These are phyloP conservation scores for Lotmaria passim DNA, from an alignment of 208 protist species.

Conservation along the genomic window DNA sequence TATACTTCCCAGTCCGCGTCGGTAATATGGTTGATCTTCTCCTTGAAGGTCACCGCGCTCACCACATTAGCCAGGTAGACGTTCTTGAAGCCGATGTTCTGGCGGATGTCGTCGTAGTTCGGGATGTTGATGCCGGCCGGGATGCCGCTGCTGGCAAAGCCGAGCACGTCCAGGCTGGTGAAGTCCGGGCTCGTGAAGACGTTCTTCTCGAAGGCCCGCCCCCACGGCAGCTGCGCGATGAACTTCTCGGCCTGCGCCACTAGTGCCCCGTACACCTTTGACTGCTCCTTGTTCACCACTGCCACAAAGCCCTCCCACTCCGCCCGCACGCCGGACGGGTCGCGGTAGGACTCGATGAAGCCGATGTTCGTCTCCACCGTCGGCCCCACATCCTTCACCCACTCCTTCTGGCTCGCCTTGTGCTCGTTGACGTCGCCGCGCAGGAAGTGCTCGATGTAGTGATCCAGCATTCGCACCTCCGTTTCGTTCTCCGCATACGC, in stretches of 20 bases:
- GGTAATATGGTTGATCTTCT: conserved; percentile 77
- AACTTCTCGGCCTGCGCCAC: conserved; percentile 74
- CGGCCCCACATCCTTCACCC: conserved; percentile 92
- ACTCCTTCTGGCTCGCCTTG: conserved; percentile 88
- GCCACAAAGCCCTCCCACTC: conserved; percentile 95
- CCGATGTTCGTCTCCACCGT: conserved; percentile 95
- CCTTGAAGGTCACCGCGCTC: conserved; percentile 57
- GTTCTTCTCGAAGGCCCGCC: conserved; percentile 87
- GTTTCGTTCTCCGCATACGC: conserved; percentile 76
- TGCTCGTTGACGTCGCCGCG: conserved; percentile 83
- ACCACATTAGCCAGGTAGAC: conserved; percentile 93
- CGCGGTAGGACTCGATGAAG: conserved; percentile 95
- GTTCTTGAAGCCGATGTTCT: conserved; percentile 94
- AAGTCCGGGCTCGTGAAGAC: conserved; percentile 91
- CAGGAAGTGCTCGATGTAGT: conserved; percentile 87
- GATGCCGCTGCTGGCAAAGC: conserved; percentile 88
- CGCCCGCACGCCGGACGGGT: conserved; percentile 88
- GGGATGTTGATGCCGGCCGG: conserved; percentile 93
- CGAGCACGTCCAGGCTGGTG: conserved; percentile 91
- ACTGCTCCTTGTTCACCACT: conserved; percentile 90
- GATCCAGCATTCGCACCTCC: conserved; percentile 86
- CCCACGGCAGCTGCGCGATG: conserved; percentile 87
- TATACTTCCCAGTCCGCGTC: conserved; percentile 85
- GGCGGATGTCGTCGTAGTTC: conserved; percentile 92
- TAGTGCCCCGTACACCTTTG: conserved; percentile 70